Conservation (phyloP, 2,329 filamentous ascomycete species). For the Graphium sp. region DNA sequence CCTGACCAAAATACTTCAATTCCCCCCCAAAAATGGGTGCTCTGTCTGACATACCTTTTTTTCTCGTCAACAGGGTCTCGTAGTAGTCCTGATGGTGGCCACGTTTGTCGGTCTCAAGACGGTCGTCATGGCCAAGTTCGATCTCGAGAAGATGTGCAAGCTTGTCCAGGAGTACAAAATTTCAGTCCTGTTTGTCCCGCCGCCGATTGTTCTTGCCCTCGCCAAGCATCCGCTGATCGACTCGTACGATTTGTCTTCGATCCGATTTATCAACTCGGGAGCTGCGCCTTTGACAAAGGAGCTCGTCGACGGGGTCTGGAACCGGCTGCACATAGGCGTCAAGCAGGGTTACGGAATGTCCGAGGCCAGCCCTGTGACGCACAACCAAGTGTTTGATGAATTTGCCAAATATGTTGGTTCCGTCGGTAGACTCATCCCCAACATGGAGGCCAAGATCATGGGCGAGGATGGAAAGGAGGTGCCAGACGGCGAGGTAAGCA, state of each 20-base stretch:
- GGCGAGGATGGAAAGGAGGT: slow-evolving; percentile 40
- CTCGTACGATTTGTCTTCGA: slow-evolving; percentile 62
- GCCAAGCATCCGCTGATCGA: slow-evolving; percentile 63
- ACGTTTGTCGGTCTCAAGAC: slow-evolving; percentile 49
- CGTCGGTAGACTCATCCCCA: slow-evolving; percentile 62
- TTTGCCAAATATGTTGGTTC: slow-evolving; percentile 66
- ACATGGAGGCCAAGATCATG: slow-evolving; percentile 70
- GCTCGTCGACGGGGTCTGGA: slow-evolving; percentile 59
- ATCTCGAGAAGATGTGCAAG: slow-evolving; percentile 61
- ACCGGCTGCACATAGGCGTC: slow-evolving; percentile 58
- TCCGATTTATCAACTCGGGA: slow-evolving; percentile 76
- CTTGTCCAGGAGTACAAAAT: slow-evolving; percentile 60
- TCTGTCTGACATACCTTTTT: slow-evolving; percentile 4
- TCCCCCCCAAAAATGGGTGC: no score
- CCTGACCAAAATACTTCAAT: background rate
- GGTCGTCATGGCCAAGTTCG: slow-evolving; percentile 59
- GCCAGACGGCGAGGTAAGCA: slow-evolving; percentile 25
- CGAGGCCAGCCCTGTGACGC: slow-evolving; percentile 69
- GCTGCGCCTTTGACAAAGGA: slow-evolving; percentile 74
- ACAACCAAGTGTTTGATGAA: slow-evolving; percentile 55
- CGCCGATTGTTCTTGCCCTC: slow-evolving; percentile 66
- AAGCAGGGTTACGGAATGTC: slow-evolving; percentile 90
- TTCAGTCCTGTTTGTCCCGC: slow-evolving; percentile 69
- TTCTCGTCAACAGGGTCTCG: slow-evolving; percentile 12
- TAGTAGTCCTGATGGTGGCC: slow-evolving; percentile 13